Conservation (phyloP, 208 protist species). For the Wallacemonas collosoma region DNA sequence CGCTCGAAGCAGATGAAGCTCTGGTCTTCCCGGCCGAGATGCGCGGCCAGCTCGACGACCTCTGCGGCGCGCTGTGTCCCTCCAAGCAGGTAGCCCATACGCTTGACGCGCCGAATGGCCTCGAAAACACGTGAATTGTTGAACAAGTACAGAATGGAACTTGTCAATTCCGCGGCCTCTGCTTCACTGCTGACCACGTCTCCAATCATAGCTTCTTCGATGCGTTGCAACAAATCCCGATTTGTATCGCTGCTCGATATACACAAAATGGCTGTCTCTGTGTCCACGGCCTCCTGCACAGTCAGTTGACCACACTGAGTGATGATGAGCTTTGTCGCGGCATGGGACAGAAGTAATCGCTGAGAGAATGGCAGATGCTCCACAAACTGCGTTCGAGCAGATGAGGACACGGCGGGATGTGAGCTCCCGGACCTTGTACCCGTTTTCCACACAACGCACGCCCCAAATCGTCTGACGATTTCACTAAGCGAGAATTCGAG, state of each 20-base stretch:
- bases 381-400: neutral
- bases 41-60: conserved; percentile 30
- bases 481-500: conserved; percentile 13
- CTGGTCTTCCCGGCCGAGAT: conserved; percentile 22
- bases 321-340: conserved; percentile 26
- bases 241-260: neutral
- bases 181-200: conserved; percentile 20
- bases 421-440: neutral
- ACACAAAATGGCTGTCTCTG: conserved; percentile 13
- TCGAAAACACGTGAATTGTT: conserved; percentile 22
- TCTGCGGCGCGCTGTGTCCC: conserved; percentile 41
- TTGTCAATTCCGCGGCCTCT: conserved; percentile 2
- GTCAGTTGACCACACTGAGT: conserved; percentile 23
- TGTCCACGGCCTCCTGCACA: conserved; percentile 28
- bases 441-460: conserved; percentile 28
- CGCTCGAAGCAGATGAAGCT: conserved; percentile 21
- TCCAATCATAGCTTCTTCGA: conserved; percentile 18
- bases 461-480: neutral
- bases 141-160: conserved; percentile 13
- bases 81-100: conserved; percentile 42
- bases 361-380: conserved; percentile 17
- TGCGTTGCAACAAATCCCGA: conserved; percentile 2
- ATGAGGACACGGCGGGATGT: neutral
- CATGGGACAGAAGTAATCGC: conserved; percentile 22
- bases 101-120: conserved; percentile 19